These are phyloP conservation scores for Xylaria palmicola DNA, from an alignment of 495 filamentous ascomycete genomes.

Conservation along the genomic window DNA sequence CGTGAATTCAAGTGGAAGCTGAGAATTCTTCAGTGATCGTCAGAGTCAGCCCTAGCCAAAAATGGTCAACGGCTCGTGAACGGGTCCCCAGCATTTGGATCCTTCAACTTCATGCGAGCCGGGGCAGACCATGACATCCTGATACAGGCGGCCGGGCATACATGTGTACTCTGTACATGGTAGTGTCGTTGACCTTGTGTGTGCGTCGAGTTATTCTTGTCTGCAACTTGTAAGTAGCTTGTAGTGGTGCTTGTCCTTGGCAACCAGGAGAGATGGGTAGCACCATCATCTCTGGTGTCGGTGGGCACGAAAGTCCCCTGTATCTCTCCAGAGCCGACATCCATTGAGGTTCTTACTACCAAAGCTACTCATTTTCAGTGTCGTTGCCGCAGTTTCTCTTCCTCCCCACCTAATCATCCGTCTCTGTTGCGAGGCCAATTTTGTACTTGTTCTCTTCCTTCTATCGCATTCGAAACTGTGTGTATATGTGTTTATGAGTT, in stretches of 20 bases:
- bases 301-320: not conserved
- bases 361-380: not conserved
- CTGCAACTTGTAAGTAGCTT: no score
- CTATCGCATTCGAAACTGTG: not conserved
- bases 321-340: no score
- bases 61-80: constrained; percentile 2
- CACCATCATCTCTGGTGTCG: not conserved
- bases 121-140: not conserved
- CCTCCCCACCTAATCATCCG: not conserved
- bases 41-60: constrained; percentile 15
- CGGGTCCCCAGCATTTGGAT: constrained; percentile 19
- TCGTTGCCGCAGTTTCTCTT: not conserved
- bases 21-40: not conserved
- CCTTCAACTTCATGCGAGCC: constrained; percentile 13
- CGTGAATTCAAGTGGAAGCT: not conserved
- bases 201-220: no score
- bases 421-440: not conserved
- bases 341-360: not conserved
- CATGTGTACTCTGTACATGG: no score
- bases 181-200: no score
- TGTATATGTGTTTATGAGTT: not conserved
- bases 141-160: not conserved
- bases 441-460: not conserved
- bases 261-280: no score
- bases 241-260: no score